Evolutionary conservation across 345 rosid genomes (phyloP), one percentile per base, ranked within the genome.

Genomic region (Diplotaxis tenuifolia): DNA sequence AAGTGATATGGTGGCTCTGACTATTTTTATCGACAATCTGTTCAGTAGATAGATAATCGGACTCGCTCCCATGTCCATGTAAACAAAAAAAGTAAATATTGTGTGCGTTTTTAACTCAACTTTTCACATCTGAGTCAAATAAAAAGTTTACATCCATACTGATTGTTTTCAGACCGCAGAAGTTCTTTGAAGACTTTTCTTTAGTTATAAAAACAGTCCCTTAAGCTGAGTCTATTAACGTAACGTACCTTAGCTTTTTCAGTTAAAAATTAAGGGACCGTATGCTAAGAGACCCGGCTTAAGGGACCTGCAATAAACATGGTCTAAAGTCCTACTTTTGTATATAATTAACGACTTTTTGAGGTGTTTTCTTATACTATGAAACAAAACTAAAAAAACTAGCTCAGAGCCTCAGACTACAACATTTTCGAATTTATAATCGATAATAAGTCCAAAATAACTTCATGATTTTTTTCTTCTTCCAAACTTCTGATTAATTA

Each of bases 401-500:
- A 14, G 12, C 18, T 55, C 31, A 18, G 45, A 23, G 9, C 7
- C 18, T 55, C 31, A 18, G 45, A 23, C 21, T 9, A 42, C 59
- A 55, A 31, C 31, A 47, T 8, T 32, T 74, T 59, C 22, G 49
- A 59, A 1, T 20, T 47, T 56, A 73, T 40, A 45, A 47, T 58
- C 54, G 61, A 53, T 27, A 10, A 61, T 52, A 47, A 50, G 31
- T 14, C 18, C 42, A 59, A 31, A 74, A 68, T 36, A 67, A 75
- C 71, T 75, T 61, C n/a, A 25, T 27, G 38, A 45, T 57, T 31
- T 28, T 28, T 28, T 6, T 4, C 6, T 28, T 28, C 0, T 5
- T 25, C 28, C 28, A 29, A 66, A 74, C 70, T 74, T 67, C 45
- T 16, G 56, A 52, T 61, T 52, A 61, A 59, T 53, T 18, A 15